A percentile compares a stretch with the other conserved stretches of the same genome.
phyloP scores from a whole-genome alignment of 2,329 filamentous ascomycete genomes.

The Ophiostoma ips region DNA sequence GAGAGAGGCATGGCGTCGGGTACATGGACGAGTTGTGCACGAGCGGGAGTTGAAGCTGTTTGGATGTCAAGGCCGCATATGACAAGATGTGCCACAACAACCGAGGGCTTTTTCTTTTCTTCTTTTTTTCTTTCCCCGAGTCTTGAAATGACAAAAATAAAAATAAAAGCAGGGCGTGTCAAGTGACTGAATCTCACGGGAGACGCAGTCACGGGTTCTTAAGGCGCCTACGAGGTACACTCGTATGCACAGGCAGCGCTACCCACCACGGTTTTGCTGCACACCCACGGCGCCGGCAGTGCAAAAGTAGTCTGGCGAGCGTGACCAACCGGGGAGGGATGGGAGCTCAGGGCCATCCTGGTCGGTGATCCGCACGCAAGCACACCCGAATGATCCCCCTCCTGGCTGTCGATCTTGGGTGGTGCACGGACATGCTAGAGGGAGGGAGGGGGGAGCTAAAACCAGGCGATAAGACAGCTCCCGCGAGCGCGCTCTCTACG shows the following conservation, averaged over 20 bases:
- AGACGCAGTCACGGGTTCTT: not conserved
- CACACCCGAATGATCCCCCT: conserved; percentile 5
- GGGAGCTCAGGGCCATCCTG: conserved; percentile 2
- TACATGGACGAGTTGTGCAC: not conserved
- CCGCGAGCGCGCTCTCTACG: too few relatives aligned
- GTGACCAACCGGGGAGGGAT: not conserved
- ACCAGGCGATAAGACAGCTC: too few relatives aligned
- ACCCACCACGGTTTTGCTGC: not conserved
- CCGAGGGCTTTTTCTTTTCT: too few relatives aligned
- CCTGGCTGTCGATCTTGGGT: conserved; percentile 8
- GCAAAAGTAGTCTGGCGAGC: conserved; percentile 6
- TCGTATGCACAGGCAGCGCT: not conserved
- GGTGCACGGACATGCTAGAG: too few relatives aligned
- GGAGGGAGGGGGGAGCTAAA: too few relatives aligned
- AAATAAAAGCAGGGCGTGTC: not conserved
- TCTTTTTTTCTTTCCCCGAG: too few relatives aligned
- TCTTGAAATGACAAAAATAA: not conserved
- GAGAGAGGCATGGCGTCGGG: not conserved
- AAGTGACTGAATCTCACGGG: not conserved
- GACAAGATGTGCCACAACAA: too few relatives aligned
- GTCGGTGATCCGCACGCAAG: conserved; percentile 5
- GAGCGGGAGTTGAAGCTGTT: not conserved
- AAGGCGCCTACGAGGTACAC: not conserved
- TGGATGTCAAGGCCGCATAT: too few relatives aligned
- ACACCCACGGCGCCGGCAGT: conserved; percentile 5